Conservation (phyloP, 257 asterid genomes). For the Nicotiana noctiflora region DNA sequence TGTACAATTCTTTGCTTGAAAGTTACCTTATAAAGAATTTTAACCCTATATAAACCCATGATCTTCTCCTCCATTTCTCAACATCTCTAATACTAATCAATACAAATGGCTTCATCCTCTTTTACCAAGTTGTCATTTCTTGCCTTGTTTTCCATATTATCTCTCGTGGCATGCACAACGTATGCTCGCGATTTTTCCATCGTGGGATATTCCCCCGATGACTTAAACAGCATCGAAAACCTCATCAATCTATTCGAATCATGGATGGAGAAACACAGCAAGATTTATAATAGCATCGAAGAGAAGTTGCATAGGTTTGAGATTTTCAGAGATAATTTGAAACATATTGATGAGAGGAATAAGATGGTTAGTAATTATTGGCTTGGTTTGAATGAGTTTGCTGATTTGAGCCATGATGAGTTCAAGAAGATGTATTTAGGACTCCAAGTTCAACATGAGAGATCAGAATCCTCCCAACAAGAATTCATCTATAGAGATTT, state of each 20-base stretch:
- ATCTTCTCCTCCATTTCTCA: conserved; percentile 17
- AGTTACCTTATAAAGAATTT: conserved; percentile 15
- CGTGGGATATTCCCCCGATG: conserved; percentile 49
- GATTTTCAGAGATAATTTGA: conserved; percentile 52
- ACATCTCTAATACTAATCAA: not conserved
- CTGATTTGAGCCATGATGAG: conserved; percentile 58
- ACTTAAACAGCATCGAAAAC: conserved; percentile 41
- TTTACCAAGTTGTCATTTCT: conserved; percentile 30
- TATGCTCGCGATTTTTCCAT: conserved; percentile 44
- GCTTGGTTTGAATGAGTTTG: conserved; percentile 65
- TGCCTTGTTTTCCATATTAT: conserved; percentile 8
- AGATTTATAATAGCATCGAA: conserved; percentile 38
- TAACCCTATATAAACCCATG: conserved; percentile 14
- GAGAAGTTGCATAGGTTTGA: conserved; percentile 60
- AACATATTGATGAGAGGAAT: conserved; percentile 57
- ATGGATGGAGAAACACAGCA: conserved; percentile 51
- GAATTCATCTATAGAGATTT: conserved; percentile 35
- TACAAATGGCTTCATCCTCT: conserved; percentile 36
- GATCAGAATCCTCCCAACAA: conserved; percentile 18
- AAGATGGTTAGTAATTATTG: conserved; percentile 42
- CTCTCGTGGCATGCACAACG: conserved; percentile 17
- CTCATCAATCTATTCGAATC: conserved; percentile 56
- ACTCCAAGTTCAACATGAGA: conserved; percentile 28
- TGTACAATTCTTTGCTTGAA: conserved; percentile 21
- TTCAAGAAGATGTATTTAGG: conserved; percentile 55